Evolutionary conservation across 768 basidiomycete species (phyloP), one percentile per base, ranked within the genome.

Genomic region (Xanthoconium purpureum): DNA sequence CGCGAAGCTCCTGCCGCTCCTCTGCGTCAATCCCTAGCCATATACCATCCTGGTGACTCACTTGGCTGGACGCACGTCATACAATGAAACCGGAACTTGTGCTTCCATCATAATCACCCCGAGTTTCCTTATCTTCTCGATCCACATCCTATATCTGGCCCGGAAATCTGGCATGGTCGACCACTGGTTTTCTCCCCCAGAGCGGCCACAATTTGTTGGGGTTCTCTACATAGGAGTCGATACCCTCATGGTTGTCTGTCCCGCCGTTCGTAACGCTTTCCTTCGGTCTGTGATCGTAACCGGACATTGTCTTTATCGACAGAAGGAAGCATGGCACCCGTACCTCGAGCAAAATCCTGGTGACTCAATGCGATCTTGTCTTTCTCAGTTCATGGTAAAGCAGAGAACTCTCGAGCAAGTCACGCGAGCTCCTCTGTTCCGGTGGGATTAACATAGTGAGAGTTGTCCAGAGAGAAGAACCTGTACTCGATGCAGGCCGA

Each of bases 171-270:
- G 70, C 24, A 85, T 76, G 3, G 65, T 61, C 0, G 93, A 94
- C 88, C 91, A 96, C 57, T 91, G 92, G 66, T 96, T 97, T 70
- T 85, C 83, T 13, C n/a, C 94, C 94, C 84, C 88, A 87, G 0
- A 95, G 71, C 0, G 84, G 81, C 50, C 82, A 83, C 10, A 81
- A 78, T 71, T 81, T 89, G 67, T 92, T 85, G 1, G 88, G 85
- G 28, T 79, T 74, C 44, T 81, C 78, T 2, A 89, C 85, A 66
- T 93, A 94, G 50, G 91, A 82, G 64, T 95, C 94, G 38, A 94
- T 69, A 3, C 82, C 91, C 74, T 96, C 93, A 58, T 93, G 91
- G 57, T 85, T 88, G 65, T 94, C 91, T 5, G 86, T 84, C 68
- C 85, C 87, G 9, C 91, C 90, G 61, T 85, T 84, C 0, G 94